Evolutionary conservation across 768 basidiomycete species (phyloP), one percentile per base, ranked within the genome.

Genomic region (Postia placenta): DNA sequence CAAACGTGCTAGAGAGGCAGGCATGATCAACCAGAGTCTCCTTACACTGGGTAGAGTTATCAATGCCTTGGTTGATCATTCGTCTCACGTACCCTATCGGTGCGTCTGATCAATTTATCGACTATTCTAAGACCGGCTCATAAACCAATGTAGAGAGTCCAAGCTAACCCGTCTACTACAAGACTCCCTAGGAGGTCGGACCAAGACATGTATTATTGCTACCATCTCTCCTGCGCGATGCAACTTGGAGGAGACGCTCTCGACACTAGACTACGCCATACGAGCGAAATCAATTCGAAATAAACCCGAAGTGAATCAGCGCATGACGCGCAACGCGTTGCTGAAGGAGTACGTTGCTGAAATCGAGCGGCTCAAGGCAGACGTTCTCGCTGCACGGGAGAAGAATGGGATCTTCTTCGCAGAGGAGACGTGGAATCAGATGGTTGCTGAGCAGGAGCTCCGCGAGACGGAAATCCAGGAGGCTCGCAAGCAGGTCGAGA

Each of bases 1-100:
- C 60, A 92, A 90, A 64, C 73, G 94, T 49, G 96, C 96, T 11
- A 76, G 92, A 55, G 96, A 99, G 63, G 96, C 96, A 1, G 96
- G 96, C 11, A 96, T 94, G 88, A 98, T 99, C 65, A 99, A 98
- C 60, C 92, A 96, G 68, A 94, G 91, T 60, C 72, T 99, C 42
- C 73, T 99, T 2, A 97, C 96, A n/a, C 81, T 99, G 12, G 96
- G 96, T 0, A 74, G 96, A 26, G 96, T 98, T 30, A 98, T 99
- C 58, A 96, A 94, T 54, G 90, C 90, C 9, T 77, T 99, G 38
- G 96, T 98, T 46, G 94, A 97, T 58, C 86, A 81, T 56, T 84
- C 89, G 0, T 75, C 83, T 25, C 96, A 98, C 63, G 86, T 98
- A 39, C 96, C 96, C 5, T 99, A 98, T 64, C 81, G 93, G 90